Conservation (phyloP, 2,329 filamentous ascomycete genomes). For the Trichoderma sp. region DNA sequence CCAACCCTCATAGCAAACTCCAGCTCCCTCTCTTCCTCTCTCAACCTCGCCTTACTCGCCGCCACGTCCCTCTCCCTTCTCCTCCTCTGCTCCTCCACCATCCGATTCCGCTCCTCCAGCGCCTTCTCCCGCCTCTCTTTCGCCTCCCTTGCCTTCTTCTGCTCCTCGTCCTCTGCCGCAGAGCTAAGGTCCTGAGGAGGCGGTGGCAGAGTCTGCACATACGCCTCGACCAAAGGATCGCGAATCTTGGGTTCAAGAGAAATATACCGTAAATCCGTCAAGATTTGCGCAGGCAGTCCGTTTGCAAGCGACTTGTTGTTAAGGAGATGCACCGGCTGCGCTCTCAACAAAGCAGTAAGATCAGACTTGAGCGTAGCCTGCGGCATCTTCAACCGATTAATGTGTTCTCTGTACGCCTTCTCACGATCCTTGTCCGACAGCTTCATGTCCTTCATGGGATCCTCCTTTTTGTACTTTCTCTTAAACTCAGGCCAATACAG, state of each 20-base stretch:
- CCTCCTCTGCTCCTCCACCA: conserved; percentile 64
- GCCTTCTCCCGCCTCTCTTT: conserved; percentile 65
- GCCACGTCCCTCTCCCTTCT: conserved; percentile 60
- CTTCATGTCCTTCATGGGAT: conserved; percentile 73
- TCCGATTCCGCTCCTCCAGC: conserved; percentile 62
- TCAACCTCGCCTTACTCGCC: conserved; percentile 60
- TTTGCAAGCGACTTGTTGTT: conserved; percentile 59
- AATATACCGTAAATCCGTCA: conserved; percentile 70
- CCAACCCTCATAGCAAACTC: conserved; percentile 68
- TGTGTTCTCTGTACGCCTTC: conserved; percentile 75
- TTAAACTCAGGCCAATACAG: conserved; percentile 98
- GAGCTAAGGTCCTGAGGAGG: conserved; percentile 49
- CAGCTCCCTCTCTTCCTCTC: conserved; percentile 68
- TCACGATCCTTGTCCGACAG: conserved; percentile 77
- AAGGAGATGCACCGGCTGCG: conserved; percentile 58
- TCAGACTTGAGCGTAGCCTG: conserved; percentile 69
- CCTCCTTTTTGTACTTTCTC: conserved; percentile 81
- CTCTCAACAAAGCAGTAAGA: conserved; percentile 64
- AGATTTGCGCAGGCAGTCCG: conserved; percentile 61
- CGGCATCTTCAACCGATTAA: conserved; percentile 66
- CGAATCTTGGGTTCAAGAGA: conserved; percentile 62
- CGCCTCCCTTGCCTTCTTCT: conserved; percentile 51
- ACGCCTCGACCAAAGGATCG: conserved; percentile 66
- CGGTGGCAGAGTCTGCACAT: conserved; percentile 63
- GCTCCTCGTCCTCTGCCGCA: conserved; percentile 53